These are phyloP conservation scores for Cladophialophora bantiana DNA, from an alignment of 2,329 filamentous ascomycete genomes.

Conservation along the genomic window DNA sequence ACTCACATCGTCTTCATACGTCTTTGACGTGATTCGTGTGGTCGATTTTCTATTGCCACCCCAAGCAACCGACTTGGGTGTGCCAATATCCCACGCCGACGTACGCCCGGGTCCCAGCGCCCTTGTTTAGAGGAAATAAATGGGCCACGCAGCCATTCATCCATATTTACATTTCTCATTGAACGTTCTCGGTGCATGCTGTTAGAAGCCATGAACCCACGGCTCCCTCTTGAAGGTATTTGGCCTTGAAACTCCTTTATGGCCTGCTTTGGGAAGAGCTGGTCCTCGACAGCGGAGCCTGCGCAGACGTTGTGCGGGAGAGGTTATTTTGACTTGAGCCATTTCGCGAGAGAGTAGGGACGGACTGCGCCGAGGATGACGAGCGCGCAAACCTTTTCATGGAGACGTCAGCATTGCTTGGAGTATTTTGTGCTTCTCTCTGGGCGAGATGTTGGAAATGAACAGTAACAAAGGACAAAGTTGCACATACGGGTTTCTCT, in stretches of 20 bases:
- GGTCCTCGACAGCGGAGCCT: constrained; percentile 10
- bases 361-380: constrained; percentile 14
- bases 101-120: background rate
- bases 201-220: background rate
- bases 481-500: constrained; percentile 37
- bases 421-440: background rate
- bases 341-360: constrained; percentile 22
- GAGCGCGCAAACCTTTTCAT: constrained; percentile 22
- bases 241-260: background rate
- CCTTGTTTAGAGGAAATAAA: background rate
- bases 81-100: background rate
- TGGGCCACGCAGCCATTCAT: background rate
- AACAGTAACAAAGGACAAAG: too few species aligned
- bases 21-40: background rate
- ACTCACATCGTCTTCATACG: background rate
- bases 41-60: background rate
- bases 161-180: background rate
- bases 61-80: background rate
- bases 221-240: background rate
- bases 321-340: constrained; percentile 26
- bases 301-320: constrained; percentile 31
- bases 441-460: background rate
- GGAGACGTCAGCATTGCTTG: background rate
- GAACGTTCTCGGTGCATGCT: background rate
- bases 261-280: constrained; percentile 5